Conservation (phyloP, 176 grass and related monocot species). For the Guadua angustifolia region DNA sequence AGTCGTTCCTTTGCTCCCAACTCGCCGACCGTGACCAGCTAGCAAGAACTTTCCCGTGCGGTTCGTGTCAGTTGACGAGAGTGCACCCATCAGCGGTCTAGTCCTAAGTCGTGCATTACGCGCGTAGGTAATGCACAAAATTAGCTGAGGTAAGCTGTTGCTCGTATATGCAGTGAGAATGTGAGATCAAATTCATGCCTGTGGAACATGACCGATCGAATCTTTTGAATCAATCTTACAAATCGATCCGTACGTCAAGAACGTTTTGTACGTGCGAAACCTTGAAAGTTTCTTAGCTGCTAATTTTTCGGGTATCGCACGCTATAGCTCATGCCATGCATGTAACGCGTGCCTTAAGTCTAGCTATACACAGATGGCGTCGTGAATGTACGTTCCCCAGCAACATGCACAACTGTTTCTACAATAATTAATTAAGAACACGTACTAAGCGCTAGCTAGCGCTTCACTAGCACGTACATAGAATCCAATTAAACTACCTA, state of each 20-base stretch:
- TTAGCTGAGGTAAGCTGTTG: too few species aligned
- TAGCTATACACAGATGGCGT: background rate
- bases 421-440: background rate
- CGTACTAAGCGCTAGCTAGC: too few species aligned
- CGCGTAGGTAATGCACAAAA: too few species aligned
- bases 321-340: too few species aligned
- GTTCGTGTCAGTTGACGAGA: background rate
- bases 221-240: background rate
- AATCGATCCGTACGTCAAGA: background rate
- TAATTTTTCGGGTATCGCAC: background rate
- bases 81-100: background rate
- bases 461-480: background rate
- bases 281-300: background rate
- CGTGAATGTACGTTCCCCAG: background rate
- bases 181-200: too few species aligned
- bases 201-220: background rate
- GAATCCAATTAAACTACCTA: background rate
- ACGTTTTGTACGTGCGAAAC: background rate
- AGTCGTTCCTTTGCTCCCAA: background rate
- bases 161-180: too few species aligned
- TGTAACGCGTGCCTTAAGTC: background rate
- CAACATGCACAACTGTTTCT: background rate
- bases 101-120: background rate
- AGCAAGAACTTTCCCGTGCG: background rate
- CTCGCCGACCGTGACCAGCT: background rate